Evolutionary conservation across 1,284 basidiomycete species (phyloP).

Genomic region (Thelephora terrestris): DNA sequence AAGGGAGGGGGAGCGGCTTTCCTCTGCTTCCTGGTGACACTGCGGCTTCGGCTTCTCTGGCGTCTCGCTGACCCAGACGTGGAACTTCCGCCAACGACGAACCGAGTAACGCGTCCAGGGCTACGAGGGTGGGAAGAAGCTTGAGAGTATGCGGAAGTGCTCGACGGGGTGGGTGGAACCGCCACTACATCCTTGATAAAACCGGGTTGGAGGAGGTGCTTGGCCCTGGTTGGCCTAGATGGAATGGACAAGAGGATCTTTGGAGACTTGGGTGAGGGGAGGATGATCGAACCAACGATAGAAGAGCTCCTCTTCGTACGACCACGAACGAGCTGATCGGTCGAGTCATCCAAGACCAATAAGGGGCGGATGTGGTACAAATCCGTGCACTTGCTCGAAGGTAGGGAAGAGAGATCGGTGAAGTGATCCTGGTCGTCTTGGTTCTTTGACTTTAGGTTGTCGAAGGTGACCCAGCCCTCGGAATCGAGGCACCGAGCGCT

Average conservation of each 20-base stretch:
- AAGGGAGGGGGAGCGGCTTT: slow-evolving; percentile 5
- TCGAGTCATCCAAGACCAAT: slow-evolving; percentile 28
- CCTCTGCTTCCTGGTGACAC: slow-evolving; percentile 15
- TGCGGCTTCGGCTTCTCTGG: slow-evolving; percentile 7
- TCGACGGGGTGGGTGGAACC: slow-evolving; percentile 11
- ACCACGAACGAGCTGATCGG: slow-evolving; percentile 21
- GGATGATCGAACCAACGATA: slow-evolving; percentile 18
- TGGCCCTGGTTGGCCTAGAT: slow-evolving; percentile 19
- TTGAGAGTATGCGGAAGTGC: not conserved
- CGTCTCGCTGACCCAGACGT: slow-evolving; percentile 2
- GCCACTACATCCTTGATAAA: slow-evolving; percentile 23
- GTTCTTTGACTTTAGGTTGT: slow-evolving; percentile 12
- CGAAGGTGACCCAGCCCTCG: slow-evolving; percentile 21
- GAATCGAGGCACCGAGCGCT: slow-evolving; percentile 8
- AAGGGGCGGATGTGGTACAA: slow-evolving; percentile 40
- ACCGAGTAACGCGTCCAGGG: slow-evolving; percentile 2
- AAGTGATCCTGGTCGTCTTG: slow-evolving; percentile 10
- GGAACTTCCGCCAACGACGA: slow-evolving; percentile 5
- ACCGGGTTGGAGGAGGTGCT: slow-evolving; percentile 24
- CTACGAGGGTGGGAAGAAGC: slow-evolving; percentile 1
- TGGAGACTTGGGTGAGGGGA: slow-evolving; percentile 19
- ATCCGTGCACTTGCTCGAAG: slow-evolving; percentile 43
- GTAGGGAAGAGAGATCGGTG: slow-evolving; percentile 32
- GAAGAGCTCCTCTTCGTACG: slow-evolving; percentile 1
- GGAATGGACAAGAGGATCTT: slow-evolving; percentile 24